A percentile compares a stretch with the other conserved stretches of the same genome.
phyloP scores from a whole-genome alignment of 1,284 basidiomycete genomes.

The Vanrija pseudolonga region DNA sequence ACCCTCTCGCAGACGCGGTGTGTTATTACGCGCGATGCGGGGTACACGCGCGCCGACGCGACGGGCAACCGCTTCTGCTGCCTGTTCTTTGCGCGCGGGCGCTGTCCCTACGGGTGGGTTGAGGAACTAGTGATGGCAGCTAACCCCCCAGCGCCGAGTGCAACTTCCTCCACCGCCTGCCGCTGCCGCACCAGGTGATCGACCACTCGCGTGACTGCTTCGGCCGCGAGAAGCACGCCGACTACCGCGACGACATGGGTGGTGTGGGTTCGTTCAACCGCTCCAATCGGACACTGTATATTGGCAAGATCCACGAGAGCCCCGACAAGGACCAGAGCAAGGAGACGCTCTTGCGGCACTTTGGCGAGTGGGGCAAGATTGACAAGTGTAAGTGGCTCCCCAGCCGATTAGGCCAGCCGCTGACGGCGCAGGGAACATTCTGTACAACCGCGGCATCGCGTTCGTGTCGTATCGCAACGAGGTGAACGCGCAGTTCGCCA shows the following conservation, averaged over 20 bases:
- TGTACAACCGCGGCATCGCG: constrained; percentile 90
- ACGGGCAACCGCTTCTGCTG: constrained; percentile 89
- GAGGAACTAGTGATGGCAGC: not conserved
- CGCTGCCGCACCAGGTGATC: constrained; percentile 67
- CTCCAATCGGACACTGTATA: constrained; percentile 90
- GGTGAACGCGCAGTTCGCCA: constrained; percentile 87
- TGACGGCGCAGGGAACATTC: constrained; percentile 65
- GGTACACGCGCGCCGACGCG: constrained; percentile 88
- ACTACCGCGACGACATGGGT: constrained; percentile 99
- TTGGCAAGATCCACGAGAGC: constrained; percentile 89
- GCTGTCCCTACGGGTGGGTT: constrained; percentile 82
- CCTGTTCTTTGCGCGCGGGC: constrained; percentile 92
- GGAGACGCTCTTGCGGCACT: constrained; percentile 83
- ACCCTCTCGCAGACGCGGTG: constrained; percentile 70
- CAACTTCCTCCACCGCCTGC: constrained; percentile 86
- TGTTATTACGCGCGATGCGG: constrained; percentile 80
- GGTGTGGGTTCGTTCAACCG: constrained; percentile 94
- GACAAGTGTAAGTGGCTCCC: constrained; percentile 68
- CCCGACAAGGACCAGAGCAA: constrained; percentile 82
- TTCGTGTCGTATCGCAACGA: constrained; percentile 95
- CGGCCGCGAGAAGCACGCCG: constrained; percentile 92
- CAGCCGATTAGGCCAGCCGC: not conserved
- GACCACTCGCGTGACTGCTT: constrained; percentile 96
- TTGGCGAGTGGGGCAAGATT: constrained; percentile 96
- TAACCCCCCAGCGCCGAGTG: constrained; percentile 67